Evolutionary conservation across 306 rosid genomes (phyloP), one percentile per base, ranked within the genome.

Genomic region (Cicer cuneatum): DNA sequence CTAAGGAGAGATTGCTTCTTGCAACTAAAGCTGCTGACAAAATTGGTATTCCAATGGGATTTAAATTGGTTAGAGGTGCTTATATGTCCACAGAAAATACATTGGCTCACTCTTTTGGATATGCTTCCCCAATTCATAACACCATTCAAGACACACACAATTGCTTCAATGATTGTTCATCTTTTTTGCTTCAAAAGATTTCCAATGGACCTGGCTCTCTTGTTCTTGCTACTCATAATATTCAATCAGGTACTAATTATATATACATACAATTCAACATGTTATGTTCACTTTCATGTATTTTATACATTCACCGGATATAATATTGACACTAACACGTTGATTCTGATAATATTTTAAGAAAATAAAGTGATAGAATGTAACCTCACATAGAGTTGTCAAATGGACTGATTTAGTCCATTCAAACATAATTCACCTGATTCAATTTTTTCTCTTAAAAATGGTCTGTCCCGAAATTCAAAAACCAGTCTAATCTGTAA

Each of bases 41-140:
- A 12, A 82, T 88, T 90, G 87, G 89, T 0, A 11, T 92, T 18
- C 85, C 95, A 1, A 66, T 94, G 80, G 99, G 97, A 4, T 80
- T 90, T 83, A 94, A 94, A 66, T 78, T 92, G 69, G 99, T 94
- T 18, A 83, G 99, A 13, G 99, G 97, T 2, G 99, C 99, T 65
- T 94, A 94, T 40, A 94, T 94, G 97, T 91, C 97, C 0, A 67
- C 82, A 0, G 98, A 94, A 39, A 77, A 80, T 4, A 85, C 46
- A 53, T 11, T 90, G 1, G 96, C 98, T n/a, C 76, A 85, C 48
- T 78, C 95, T 3, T 54, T 87, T 4, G 92, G 96, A 1, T 77
- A 40, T 47, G 83, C 65, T 1, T 91, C 97, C 16, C 98, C 98
- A 7, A 63, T 91, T 69, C 98, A 94, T 81, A 51, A 82, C 4